Evolutionary conservation across 345 rosid species (phyloP), one percentile per base, ranked within the genome.

Genomic region (Gossypium arboreum): DNA sequence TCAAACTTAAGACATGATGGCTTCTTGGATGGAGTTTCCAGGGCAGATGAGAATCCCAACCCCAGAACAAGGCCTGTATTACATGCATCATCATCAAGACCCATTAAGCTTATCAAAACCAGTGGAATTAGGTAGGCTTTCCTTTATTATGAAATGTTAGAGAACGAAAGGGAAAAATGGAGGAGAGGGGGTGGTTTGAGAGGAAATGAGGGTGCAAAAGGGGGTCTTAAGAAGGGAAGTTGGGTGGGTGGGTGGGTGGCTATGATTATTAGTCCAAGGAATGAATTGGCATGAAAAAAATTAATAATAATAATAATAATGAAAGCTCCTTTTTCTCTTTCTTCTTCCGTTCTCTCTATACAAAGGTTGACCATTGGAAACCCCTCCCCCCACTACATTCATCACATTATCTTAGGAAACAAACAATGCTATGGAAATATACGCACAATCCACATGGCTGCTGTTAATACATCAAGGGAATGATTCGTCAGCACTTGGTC

Each of bases 331-430:
- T 20, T 57, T 12, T 34, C 41, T 34, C 41, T 34, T 34, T 34
- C 50, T 45, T 45, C 10, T 10, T 45, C 50, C 20, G 22, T 16
- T 12, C 55, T 78, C 81, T 80, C 73, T 68, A 77, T 74, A 73
- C 95, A 84, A 76, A 89, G 95, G 97, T 92, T 92, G 97, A 92
- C 95, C 89, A 86, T 73, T 78, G 80, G 89, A 80, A 81, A 34
- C 7, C 41, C 1, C 7, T 34, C 7, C 7, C 84, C 88, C 87
- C 89, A 81, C 92, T 72, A 57, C 25, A 52, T 50, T 63, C 79
- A 34, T 81, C 76, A 41, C 82, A 71, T 77, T 77, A 76, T 77
- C 70, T 73, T 43, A 77, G 55, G 59, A 69, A 82, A 74, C 71
- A 70, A 75, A 63, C 27, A n/a, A 29, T 15, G 18, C 9, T 24